A percentile compares a stretch with the other conserved stretches of the same genome.
These are phyloP conservation scores for Talaromyces sp. DNA, from an alignment of 2,329 filamentous ascomycete species.

Conservation along the genomic window DNA sequence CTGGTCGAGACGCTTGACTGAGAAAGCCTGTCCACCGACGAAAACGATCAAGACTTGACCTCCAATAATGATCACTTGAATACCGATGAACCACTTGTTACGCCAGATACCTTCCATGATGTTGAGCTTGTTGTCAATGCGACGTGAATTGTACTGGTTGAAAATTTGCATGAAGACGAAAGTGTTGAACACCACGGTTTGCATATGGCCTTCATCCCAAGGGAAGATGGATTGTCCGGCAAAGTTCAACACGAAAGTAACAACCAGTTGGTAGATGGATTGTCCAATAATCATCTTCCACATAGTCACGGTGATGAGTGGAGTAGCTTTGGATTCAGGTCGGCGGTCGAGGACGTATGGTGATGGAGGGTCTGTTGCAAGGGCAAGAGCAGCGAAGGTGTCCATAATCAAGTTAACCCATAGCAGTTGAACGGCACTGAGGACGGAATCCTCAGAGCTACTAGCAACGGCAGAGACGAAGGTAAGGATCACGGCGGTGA, in stretches of 20 bases:
- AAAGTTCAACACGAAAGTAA: constrained; percentile 51
- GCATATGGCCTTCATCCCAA: constrained; percentile 32
- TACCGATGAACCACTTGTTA: constrained; percentile 58
- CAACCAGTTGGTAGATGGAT: constrained; percentile 46
- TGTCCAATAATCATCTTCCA: constrained; percentile 52
- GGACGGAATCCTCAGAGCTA: constrained; percentile 58
- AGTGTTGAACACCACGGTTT: constrained; percentile 49
- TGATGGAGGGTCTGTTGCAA: constrained; percentile 66
- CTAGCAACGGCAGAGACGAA: constrained; percentile 66
- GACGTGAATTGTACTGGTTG: constrained; percentile 55
- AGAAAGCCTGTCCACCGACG: constrained; percentile 69
- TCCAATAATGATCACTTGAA: constrained; percentile 67
- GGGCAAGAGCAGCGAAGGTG: constrained; percentile 66
- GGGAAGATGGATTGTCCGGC: constrained; percentile 40
- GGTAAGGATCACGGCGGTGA: constrained; percentile 67
- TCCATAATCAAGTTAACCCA: constrained; percentile 75
- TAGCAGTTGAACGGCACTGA: constrained; percentile 67
- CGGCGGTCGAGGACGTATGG: constrained; percentile 59
- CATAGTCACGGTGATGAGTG: constrained; percentile 51
- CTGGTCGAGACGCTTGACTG: constrained; percentile 60
- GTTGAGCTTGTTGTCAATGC: constrained; percentile 49
- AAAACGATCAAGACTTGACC: constrained; percentile 75
- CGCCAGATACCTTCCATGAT: constrained; percentile 47
- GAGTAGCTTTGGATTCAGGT: constrained; percentile 50
- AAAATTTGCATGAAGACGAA: constrained; percentile 53